Evolutionary conservation across 305 asterid species (phyloP).

Genomic region (Petunia hybrid): DNA sequence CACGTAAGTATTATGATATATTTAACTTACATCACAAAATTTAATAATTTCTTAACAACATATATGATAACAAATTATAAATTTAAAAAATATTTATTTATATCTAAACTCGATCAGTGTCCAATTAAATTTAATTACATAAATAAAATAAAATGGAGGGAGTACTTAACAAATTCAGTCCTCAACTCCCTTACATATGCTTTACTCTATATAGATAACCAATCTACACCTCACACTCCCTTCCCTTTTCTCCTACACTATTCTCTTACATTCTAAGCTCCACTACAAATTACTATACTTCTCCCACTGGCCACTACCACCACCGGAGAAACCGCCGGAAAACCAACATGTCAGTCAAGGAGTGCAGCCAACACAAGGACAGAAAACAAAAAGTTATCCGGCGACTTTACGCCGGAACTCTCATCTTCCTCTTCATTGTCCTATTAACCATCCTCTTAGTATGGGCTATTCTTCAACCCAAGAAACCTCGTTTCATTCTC

Average conservation of each 20-base stretch:
- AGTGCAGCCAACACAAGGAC: constrained; percentile 66
- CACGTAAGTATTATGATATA: too few relatives aligned
- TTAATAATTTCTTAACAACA: too few relatives aligned
- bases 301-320: background rate
- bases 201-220: constrained; percentile 25
- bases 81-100: too few relatives aligned
- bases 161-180: too few relatives aligned
- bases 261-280: background rate
- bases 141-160: too few relatives aligned
- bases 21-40: too few relatives aligned
- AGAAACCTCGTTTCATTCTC: constrained; percentile 71
- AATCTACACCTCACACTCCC: background rate
- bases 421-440: constrained; percentile 44
- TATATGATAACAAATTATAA: too few relatives aligned
- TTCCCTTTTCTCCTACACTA: background rate
- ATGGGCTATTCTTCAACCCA: constrained; percentile 70
- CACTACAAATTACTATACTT: background rate
- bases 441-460: constrained; percentile 56
- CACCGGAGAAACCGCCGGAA: constrained; percentile 22
- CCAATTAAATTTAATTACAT: too few relatives aligned
- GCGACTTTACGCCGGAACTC: constrained; percentile 40
- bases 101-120: too few relatives aligned
- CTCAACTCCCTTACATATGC: too few relatives aligned
- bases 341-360: constrained; percentile 54
- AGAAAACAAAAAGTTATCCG: constrained; percentile 41